A percentile compares a stretch with the other conserved stretches of the same genome.
Evolutionary conservation across 306 rosid genomes (phyloP).

Genomic region (Cucumis sativus): Cucumber_9930_V3 NC_026659.2:27935001-27935500

Average conservation of each 20-base stretch:
- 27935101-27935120: background rate
- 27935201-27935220: conserved; percentile 9
- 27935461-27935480: conserved; percentile 34
- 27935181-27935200: background rate
- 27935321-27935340: background rate
- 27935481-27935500: conserved; percentile 82
- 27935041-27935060: no score
- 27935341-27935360: background rate
- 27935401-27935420: background rate
- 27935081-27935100: background rate
- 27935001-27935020: no score
- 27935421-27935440: conserved; percentile 6
- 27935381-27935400: background rate
- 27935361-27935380: background rate
- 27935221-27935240: conserved; percentile 24
- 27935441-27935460: conserved; percentile 21
- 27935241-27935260: conserved; percentile 18
- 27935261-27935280: conserved; percentile 14
- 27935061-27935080: no score
- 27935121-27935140: background rate
- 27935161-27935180: background rate
- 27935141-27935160: background rate
- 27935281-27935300: conserved; percentile 4
- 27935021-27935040: no score
- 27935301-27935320: background rate